Base-by-base conservation (phyloP, 805 yeast species). In the Monosporozyma siamensis region DNA sequence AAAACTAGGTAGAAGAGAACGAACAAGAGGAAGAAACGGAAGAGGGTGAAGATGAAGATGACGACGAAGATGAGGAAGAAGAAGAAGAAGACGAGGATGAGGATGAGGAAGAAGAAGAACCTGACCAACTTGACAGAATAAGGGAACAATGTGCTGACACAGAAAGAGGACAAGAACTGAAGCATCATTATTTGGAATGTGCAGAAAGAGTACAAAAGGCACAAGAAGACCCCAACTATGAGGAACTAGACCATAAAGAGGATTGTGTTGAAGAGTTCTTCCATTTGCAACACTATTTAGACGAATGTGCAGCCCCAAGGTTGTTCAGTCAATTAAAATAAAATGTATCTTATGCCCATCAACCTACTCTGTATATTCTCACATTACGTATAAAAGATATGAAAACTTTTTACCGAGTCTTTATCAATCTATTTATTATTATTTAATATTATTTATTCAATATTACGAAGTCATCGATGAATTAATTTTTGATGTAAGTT, bases 251-350 rank as follows among this genome's bases (percentile, higher is more conserved):
- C 9, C 74, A 86, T 74, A 90, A 90, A 70, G 98, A 90, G 73
- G 97, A 90, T 70, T 90, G 98, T 75, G 82, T 90, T 48, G 97
- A 90, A 70, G 98, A 90, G 70, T 90, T 84, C 67, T 90, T 90
- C 87, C 97, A 92, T 70, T 74, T 89, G 65, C 87, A 87, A 67
- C 97, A 90, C 68, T 86, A 94, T 72, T 55, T 89, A 58, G 87
- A 86, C 68, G 92, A 85, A 64, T 79, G 95, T 72, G 87, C 82
- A 64, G 87, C 95, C 49, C 95, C 95, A 68, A 82, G 78, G 67
- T 72, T 89, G 66, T 86, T 89, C 74, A 70, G 77, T 72, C 84
- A 82, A 70, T 78, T 88, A 69, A 86, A 85, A 68, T 88, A 78
- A 67, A 20, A 6, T 18, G n/a, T 9, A 4, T 11, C 9, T 18